Evolutionary conservation across 306 rosid species (phyloP).

Genomic region (Vigna hirtella): DNA sequence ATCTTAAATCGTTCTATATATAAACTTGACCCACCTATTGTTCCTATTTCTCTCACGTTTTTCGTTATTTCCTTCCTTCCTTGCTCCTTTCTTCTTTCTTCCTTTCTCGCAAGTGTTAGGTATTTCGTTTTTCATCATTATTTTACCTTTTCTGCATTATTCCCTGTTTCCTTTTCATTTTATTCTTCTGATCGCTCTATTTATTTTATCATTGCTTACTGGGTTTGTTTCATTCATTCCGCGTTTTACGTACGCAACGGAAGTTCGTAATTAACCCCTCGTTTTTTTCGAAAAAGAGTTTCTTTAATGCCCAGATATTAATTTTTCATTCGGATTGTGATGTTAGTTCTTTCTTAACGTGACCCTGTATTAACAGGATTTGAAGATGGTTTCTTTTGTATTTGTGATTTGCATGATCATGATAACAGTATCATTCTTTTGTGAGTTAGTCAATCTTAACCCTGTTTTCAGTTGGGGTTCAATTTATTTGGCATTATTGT

Average conservation of each 20-base stretch:
- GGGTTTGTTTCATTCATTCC: not conserved
- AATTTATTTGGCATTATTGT: not conserved
- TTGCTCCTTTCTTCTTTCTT: not conserved
- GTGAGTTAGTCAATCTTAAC: not conserved
- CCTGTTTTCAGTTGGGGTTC: not conserved
- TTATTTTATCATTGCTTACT: not conserved
- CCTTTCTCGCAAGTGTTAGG: slow-evolving; percentile 9
- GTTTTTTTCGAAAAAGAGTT: not conserved
- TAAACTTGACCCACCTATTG: slow-evolving; percentile 13
- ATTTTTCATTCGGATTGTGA: not conserved
- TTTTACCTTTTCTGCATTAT: not conserved
- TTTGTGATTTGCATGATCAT: slow-evolving; percentile 7
- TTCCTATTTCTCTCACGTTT: slow-evolving; percentile 11
- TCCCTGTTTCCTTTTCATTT: not conserved
- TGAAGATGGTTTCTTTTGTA: slow-evolving; percentile 3
- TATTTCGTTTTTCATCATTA: slow-evolving; percentile 3
- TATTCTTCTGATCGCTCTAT: not conserved
- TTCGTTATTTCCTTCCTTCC: not conserved
- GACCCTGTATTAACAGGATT: not conserved
- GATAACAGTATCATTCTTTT: not conserved
- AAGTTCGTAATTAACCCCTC: slow-evolving; percentile 4
- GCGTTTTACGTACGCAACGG: not conserved
- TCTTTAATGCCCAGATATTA: not conserved
- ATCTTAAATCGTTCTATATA: slow-evolving; percentile 25
- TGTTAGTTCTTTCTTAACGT: not conserved